Conservation (phyloP, 306 rosid species). For the Glycine tomentella region DNA sequence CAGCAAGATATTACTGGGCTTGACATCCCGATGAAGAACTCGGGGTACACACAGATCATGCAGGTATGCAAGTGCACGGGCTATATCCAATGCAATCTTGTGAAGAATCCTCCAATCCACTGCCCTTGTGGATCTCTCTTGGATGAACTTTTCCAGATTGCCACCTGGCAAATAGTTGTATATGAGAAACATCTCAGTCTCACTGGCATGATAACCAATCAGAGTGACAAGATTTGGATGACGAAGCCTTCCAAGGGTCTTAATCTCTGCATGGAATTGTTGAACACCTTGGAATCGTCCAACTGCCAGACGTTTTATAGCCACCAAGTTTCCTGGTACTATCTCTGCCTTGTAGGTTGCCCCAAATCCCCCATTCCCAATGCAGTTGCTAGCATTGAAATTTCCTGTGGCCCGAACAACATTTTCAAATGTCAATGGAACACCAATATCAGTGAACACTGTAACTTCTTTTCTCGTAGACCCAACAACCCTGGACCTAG, state of each 20-base stretch:
- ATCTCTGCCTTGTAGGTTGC: constrained; percentile 91
- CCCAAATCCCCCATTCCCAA: constrained; percentile 93
- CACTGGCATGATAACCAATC: constrained; percentile 89
- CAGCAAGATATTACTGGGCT: constrained; percentile 87
- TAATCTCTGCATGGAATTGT: constrained; percentile 84
- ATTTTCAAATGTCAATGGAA: constrained; percentile 72
- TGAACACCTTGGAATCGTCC: constrained; percentile 87
- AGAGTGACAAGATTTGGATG: constrained; percentile 82
- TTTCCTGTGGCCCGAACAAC: constrained; percentile 78
- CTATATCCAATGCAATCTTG: constrained; percentile 88
- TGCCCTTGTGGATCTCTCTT: constrained; percentile 81
- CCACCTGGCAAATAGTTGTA: constrained; percentile 89
- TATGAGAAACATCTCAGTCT: constrained; percentile 83
- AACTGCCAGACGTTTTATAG: constrained; percentile 82
- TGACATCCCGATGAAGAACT: constrained; percentile 87
- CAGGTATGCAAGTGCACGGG: constrained; percentile 86
- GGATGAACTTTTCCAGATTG: constrained; percentile 83
- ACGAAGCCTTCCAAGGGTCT: constrained; percentile 83
- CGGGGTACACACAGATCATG: constrained; percentile 90
- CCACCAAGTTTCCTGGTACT: constrained; percentile 64
- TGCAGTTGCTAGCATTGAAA: constrained; percentile 82
- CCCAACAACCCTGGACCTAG: constrained; percentile 69
- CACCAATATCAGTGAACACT: constrained; percentile 73
- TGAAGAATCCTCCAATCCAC: constrained; percentile 88
- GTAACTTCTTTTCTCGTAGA: constrained; percentile 76